Base-by-base conservation (phyloP, 805 yeast genomes). In the Isabelozyma rhagii region DNA sequence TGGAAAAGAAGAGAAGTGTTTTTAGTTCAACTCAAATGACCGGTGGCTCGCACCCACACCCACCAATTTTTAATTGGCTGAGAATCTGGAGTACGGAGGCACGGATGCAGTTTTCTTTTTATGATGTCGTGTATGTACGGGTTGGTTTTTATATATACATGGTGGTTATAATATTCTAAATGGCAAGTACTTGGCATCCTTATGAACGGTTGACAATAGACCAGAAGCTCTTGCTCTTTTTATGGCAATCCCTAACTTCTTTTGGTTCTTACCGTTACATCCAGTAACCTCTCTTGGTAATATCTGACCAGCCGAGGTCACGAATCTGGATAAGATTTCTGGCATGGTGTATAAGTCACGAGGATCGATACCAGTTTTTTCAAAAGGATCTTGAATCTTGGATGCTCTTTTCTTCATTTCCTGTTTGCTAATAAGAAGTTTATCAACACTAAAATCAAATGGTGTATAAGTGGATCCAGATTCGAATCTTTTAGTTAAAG, bases 221-320 rank as follows among this genome's bases (percentile, higher is more conserved):
- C 97, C 97, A 48, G 86, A 83, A 4, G 87, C 83, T 62, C 93
- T 82, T 13, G 92, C 84, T 57, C 97, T 79, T 62, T 87, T 83
- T 43, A 91, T 78, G 14, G 97, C 96, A 58, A 82, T 86, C 1
- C 91, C 76, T 57, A 91, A 68, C 57, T 79, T 76, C 60, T 81
- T 82, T 63, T 91, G 97, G 60, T 86, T 87, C 55, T 73, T 76
- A 9, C 79, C 78, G 39, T 73, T 78, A 53, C 89, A 77, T 4
- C 93, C 91, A 2, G 90, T 84, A 13, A 82, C 80, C 47, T 82
- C 82, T 51, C 93, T 79, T 17, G 90, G 88, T 47, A 84, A 69
- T 42, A 91, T 89, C 60, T 82, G 84, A 14, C 97, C 97, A 5
- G 89, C 82, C 17, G 84, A 67, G 7, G 87, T 74, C 48, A 90